These are phyloP conservation scores for Ophiostoma himal-ulmi DNA, from an alignment of 2,329 filamentous ascomycete genomes.

Conservation along the genomic window DNA sequence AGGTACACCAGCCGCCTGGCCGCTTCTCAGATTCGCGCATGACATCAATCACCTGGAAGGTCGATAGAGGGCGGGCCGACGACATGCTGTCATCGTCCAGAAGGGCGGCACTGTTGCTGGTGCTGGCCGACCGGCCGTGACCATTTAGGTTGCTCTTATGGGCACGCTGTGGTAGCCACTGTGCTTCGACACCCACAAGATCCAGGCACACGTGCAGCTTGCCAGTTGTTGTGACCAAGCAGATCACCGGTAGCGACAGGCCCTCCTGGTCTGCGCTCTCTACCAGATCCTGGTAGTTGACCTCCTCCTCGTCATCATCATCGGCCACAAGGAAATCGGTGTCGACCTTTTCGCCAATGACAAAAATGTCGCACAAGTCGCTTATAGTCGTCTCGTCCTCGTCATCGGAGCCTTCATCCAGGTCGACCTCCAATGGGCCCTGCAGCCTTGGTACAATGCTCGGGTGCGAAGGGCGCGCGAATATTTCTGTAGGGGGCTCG, in stretches of 20 bases:
- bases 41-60: slow-evolving; percentile 59
- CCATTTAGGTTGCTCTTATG: slow-evolving; percentile 30
- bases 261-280: slow-evolving; percentile 54
- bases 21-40: slow-evolving; percentile 50
- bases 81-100: slow-evolving; percentile 30
- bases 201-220: slow-evolving; percentile 58
- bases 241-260: slow-evolving; percentile 54
- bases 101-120: background rate
- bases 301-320: slow-evolving; percentile 57
- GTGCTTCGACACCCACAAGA: slow-evolving; percentile 56
- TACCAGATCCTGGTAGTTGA: slow-evolving; percentile 28
- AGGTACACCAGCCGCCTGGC: slow-evolving; percentile 56
- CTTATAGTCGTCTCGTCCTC: slow-evolving; percentile 51
- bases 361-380: slow-evolving; percentile 55
- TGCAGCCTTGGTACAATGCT: slow-evolving; percentile 55
- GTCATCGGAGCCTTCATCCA: slow-evolving; percentile 50
- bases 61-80: slow-evolving; percentile 47
- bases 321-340: slow-evolving; percentile 56
- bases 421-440: slow-evolving; percentile 54
- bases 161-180: slow-evolving; percentile 56
- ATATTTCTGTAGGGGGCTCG: slow-evolving; percentile 51
- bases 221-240: slow-evolving; percentile 55
- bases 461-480: slow-evolving; percentile 50
- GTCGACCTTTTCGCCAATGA: slow-evolving; percentile 58
- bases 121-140: background rate